Percentiles rank a stretch among this genome's conserved stretches.
phyloP scores from a whole-genome alignment of 2,329 filamentous ascomycete genomes.

The Endoconidiophora polonica region DNA sequence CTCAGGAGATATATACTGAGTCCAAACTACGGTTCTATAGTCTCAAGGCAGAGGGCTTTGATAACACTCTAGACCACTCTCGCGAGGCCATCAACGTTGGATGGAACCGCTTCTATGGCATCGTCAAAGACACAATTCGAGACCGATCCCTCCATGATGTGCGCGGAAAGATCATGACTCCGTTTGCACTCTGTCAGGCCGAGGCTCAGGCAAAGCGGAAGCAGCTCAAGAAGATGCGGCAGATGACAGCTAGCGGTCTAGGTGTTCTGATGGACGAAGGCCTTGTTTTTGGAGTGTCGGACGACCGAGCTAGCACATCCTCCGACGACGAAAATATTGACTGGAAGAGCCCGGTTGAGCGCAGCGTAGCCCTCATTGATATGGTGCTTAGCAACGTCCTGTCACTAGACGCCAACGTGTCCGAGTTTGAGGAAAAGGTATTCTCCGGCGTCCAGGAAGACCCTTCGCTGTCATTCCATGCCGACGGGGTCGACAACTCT shows the following conservation, averaged over 20 bases:
- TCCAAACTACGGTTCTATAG: conserved; percentile 30
- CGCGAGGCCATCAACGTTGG: conserved; percentile 19
- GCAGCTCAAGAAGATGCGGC: conserved; percentile 52
- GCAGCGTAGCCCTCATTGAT: conserved; percentile 73
- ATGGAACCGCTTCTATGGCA: conserved; percentile 59
- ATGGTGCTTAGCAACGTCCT: conserved; percentile 61
- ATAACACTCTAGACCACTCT: background rate
- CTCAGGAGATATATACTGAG: conserved; percentile 51
- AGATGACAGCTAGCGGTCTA: conserved; percentile 71
- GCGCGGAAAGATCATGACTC: conserved; percentile 56
- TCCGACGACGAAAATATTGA: conserved; percentile 29
- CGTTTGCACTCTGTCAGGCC: conserved; percentile 56
- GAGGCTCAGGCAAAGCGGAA: conserved; percentile 62
- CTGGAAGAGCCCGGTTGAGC: conserved; percentile 58
- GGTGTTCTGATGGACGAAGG: conserved; percentile 81
- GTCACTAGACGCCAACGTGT: conserved; percentile 42
- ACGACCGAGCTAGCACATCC: conserved; percentile 20
- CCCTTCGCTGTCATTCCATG: conserved; percentile 36
- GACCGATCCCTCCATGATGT: conserved; percentile 57
- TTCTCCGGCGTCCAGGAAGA: conserved; percentile 47
- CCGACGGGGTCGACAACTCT: conserved; percentile 23
- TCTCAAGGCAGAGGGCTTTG: conserved; percentile 15
- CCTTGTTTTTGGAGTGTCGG: conserved; percentile 47
- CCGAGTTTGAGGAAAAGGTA: conserved; percentile 49
- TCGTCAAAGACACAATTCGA: conserved; percentile 59